Evolutionary conservation across 75 land plant genomes (phyloP).

Genomic region (Cryptomeria japonica): DNA sequence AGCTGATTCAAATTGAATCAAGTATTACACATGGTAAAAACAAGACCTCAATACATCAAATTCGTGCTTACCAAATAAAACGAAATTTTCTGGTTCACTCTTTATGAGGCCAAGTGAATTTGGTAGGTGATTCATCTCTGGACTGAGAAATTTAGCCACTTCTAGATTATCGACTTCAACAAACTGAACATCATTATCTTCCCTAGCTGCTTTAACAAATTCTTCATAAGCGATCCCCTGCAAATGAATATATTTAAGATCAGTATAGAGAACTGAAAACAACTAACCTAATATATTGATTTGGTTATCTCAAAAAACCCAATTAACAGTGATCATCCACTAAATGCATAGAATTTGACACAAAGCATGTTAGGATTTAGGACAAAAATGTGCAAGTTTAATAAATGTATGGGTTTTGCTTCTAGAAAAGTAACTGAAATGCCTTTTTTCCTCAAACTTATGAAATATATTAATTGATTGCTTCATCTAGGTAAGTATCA

Average conservation of each 20-base stretch:
- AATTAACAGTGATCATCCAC: neutral
- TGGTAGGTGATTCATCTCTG: constrained; percentile 28
- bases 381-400: neutral
- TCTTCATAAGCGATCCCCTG: constrained; percentile 80
- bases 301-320: neutral
- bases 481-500: neutral
- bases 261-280: neutral
- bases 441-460: neutral
- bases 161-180: constrained; percentile 54
- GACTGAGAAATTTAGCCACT: constrained; percentile 60
- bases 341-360: neutral
- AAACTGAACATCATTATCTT: constrained; percentile 84
- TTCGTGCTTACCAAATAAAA: constrained; percentile 58
- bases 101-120: constrained; percentile 72
- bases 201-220: constrained; percentile 69
- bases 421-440: neutral
- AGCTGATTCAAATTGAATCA: neutral
- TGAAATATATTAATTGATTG: neutral
- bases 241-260: constrained; percentile 9
- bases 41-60: neutral
- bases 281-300: neutral
- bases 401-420: neutral
- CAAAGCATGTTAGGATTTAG: neutral
- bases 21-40: neutral
- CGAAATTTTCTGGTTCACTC: constrained; percentile 74